Evolutionary conservation across 306 rosid species (phyloP), one percentile per base, ranked within the genome.

Genomic region (Citrullus mucosospermus): DNA sequence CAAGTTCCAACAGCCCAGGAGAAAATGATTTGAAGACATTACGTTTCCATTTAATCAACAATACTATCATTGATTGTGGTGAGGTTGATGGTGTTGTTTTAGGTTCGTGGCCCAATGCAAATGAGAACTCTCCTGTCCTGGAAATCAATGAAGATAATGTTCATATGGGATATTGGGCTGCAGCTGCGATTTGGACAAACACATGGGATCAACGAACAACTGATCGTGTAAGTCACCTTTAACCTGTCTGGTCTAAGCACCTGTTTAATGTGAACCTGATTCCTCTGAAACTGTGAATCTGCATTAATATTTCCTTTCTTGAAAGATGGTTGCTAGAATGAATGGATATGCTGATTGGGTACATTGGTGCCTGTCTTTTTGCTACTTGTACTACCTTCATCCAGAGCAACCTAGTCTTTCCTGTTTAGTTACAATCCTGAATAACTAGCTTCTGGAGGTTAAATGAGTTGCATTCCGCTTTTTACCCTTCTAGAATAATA

Each of bases 61-160:
- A 83, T 80, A 79, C 81, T 80, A 77, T 76, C 82, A 86, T 94
- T 77, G 93, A 92, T 80, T 90, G 97, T 71, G 92, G 92, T 81
- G 98, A 92, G 84, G 84, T 94, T 80, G 97, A 94, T 81, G 98
- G 98, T 75, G 86, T 89, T 83, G 97, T 94, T 77, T 83, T 76
- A 61, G 97, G 92, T 58, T 85, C 96, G 2, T 94, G 98, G 98
- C 81, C 87, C 71, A 71, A 87, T 82, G 83, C 82, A 76, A 78
- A 79, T 83, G 91, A 85, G 77, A 86, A 80, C 84, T 82, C 89
- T 79, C 80, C 91, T 71, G 82, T 78, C 76, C 53, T 77, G 76
- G 85, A 82, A 75, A 88, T 74, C 79, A 90, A 90, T 28, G 89
- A 87, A 41, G 88, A 82, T 63, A 87, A 83, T 83, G 90, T 84